Conservation (phyloP, 208 protist species). For the Vickermania spadyakhi region DNA sequence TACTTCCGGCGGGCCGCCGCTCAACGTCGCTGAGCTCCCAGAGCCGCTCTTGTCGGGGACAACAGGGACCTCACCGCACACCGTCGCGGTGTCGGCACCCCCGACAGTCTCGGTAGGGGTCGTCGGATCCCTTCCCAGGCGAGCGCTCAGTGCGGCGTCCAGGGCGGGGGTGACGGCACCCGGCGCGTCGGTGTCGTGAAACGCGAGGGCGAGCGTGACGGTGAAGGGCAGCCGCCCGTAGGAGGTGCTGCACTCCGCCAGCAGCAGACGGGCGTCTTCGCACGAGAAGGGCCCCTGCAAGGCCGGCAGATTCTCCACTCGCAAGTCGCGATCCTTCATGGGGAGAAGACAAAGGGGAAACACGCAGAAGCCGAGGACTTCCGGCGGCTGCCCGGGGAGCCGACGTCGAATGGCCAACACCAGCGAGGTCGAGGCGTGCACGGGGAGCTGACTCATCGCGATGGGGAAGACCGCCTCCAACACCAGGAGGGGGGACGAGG, state of each 20-base stretch:
- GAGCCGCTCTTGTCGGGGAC: neutral
- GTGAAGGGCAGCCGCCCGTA: slow-evolving; percentile 70
- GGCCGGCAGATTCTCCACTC: slow-evolving; percentile 71
- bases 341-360: slow-evolving; percentile 85
- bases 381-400: slow-evolving; percentile 15
- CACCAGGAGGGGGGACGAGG: neutral
- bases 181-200: slow-evolving; percentile 45
- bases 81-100: neutral
- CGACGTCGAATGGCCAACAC: slow-evolving; percentile 71
- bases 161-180: slow-evolving; percentile 1
- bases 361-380: slow-evolving; percentile 77
- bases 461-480: slow-evolving; percentile 54
- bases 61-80: neutral
- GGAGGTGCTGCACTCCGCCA: slow-evolving; percentile 64
- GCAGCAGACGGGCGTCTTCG: slow-evolving; percentile 74
- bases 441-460: slow-evolving; percentile 56
- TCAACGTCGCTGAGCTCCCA: neutral
- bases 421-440: slow-evolving; percentile 76
- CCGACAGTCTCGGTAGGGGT: neutral
- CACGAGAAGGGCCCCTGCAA: slow-evolving; percentile 80
- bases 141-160: neutral
- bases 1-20: neutral
- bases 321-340: slow-evolving; percentile 74
- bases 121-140: neutral
- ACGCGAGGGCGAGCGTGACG: slow-evolving; percentile 68